A percentile compares a stretch with the other conserved stretches of the same genome.
Conservation (phyloP, 768 basidiomycete genomes). For the Artomyces pyxidatus region DNA sequence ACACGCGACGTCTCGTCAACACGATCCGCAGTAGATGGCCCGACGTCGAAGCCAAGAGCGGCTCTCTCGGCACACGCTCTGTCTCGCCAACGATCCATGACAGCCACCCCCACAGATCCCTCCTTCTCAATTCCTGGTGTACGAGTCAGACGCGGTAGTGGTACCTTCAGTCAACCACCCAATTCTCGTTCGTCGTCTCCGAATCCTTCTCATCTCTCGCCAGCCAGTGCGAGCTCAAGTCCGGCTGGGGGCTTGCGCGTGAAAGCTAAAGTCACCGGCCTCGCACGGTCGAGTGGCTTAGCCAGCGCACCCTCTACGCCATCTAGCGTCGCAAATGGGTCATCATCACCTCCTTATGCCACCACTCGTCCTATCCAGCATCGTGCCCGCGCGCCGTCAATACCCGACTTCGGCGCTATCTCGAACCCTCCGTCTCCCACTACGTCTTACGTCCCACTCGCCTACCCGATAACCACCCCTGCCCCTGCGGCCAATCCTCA, state of each 20-base stretch:
- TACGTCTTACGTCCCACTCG: constrained; percentile 4
- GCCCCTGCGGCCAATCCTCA: constrained; percentile 52
- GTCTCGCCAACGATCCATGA: constrained; percentile 25
- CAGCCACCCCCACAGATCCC: constrained; percentile 15
- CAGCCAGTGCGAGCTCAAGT: constrained; percentile 8
- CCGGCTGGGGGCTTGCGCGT: constrained; percentile 29
- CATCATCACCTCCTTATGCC: constrained; percentile 11
- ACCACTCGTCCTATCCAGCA: constrained; percentile 11
- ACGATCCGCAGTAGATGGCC: constrained; percentile 17
- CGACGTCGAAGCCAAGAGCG: constrained; percentile 17
- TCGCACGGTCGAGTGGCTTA: constrained; percentile 30
- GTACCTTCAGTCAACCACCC: constrained; percentile 20
- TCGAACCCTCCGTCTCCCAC: constrained; percentile 12
- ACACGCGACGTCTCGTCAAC: constrained; percentile 4
- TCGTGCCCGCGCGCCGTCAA: constrained; percentile 22
- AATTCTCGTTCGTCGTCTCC: constrained; percentile 14
- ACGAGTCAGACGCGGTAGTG: constrained; percentile 19
- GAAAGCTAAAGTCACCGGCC: constrained; percentile 52
- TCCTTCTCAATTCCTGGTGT: constrained; percentile 5
- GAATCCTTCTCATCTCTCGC: constrained; percentile 14
- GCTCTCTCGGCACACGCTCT: constrained; percentile 12
- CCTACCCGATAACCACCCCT: constrained; percentile 50
- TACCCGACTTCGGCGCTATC: constrained; percentile 24
- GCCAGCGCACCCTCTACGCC: constrained; percentile 6
- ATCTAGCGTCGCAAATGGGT: not conserved